Evolutionary conservation across 2,329 filamentous ascomycete species (phyloP).

Genomic region (Ascochyta lentis): DNA sequence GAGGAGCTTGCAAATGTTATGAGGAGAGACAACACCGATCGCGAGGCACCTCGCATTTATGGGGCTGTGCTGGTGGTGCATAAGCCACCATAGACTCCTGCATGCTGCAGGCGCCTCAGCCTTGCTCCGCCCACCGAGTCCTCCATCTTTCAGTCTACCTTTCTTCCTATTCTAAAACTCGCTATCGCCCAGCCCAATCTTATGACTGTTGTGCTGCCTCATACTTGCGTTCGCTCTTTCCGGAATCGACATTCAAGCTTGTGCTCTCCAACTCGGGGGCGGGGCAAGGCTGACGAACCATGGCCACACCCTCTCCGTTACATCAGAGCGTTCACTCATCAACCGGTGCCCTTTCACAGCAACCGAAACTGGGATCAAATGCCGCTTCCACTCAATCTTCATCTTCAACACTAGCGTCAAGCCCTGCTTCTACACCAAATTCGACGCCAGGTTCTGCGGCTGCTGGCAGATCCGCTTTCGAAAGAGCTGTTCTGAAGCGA

Average conservation of each 20-base stretch:
- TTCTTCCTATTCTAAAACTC: background rate
- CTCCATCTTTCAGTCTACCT: background rate
- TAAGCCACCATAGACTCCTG: background rate
- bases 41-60: background rate
- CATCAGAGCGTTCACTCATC: constrained; percentile 20
- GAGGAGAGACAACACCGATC: too few relatives aligned
- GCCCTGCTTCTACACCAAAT: background rate
- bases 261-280: too few relatives aligned
- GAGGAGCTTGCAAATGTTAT: too few relatives aligned
- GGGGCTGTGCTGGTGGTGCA: constrained; percentile 11
- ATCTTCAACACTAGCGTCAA: constrained; percentile 17
- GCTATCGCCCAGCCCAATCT: background rate
- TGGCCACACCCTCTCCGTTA: constrained; percentile 2
- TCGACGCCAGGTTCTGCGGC: background rate
- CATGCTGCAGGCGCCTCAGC: constrained; percentile 13
- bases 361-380: constrained; percentile 16
- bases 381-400: background rate
- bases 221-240: background rate
- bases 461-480: background rate
- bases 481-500: background rate
- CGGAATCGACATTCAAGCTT: too few relatives aligned
- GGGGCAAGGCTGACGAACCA: background rate
- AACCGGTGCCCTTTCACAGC: constrained; percentile 21
- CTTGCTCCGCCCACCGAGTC: constrained; percentile 17
- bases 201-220: background rate